Percentiles rank a stretch among this genome's conserved stretches.
phyloP scores from a whole-genome alignment of 768 basidiomycete genomes.

The Auriscalpium microsporum region DNA sequence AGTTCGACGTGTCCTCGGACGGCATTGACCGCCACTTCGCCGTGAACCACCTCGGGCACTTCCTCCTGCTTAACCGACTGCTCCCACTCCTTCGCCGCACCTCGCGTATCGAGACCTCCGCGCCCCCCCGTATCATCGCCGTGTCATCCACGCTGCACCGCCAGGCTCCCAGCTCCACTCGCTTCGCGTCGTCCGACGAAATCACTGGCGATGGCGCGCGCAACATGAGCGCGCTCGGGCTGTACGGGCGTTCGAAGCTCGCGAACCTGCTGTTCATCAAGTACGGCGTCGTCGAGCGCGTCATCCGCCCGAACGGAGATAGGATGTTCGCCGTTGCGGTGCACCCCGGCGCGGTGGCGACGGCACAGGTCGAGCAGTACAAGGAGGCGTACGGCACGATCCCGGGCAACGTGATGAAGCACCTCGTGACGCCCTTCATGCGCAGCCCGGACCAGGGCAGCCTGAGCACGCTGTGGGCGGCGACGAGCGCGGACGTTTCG shows the following conservation, averaged over 20 bases:
- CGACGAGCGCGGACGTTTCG: constrained; percentile 22
- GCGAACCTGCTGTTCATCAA: constrained; percentile 32
- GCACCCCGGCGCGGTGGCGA: constrained; percentile 22
- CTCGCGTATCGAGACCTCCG: constrained; percentile 17
- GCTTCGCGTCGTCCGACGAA: constrained; percentile 31
- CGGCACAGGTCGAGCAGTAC: constrained; percentile 22
- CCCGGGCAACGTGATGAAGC: constrained; percentile 16
- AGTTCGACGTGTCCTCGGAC: constrained; percentile 18
- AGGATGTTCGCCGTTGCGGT: constrained; percentile 21
- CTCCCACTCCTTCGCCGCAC: constrained; percentile 32
- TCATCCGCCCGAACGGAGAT: constrained; percentile 15
- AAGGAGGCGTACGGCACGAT: constrained; percentile 20
- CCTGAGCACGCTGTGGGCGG: constrained; percentile 24
- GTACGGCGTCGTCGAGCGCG: constrained; percentile 22
- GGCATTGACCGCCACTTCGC: constrained; percentile 23
- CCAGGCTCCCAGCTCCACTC: constrained; percentile 23
- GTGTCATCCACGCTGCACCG: constrained; percentile 32
- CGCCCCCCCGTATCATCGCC: constrained; percentile 30
- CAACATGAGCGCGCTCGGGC: constrained; percentile 22
- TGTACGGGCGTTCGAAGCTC: constrained; percentile 34
- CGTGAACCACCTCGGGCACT: constrained; percentile 32
- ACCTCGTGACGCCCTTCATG: constrained; percentile 21
- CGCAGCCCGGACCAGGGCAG: constrained; percentile 20
- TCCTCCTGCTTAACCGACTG: constrained; percentile 34
- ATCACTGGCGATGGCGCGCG: constrained; percentile 21